phyloP scores from a whole-genome alignment of 2,329 filamentous ascomycete species.

The Clarireedia sp. region DNA sequence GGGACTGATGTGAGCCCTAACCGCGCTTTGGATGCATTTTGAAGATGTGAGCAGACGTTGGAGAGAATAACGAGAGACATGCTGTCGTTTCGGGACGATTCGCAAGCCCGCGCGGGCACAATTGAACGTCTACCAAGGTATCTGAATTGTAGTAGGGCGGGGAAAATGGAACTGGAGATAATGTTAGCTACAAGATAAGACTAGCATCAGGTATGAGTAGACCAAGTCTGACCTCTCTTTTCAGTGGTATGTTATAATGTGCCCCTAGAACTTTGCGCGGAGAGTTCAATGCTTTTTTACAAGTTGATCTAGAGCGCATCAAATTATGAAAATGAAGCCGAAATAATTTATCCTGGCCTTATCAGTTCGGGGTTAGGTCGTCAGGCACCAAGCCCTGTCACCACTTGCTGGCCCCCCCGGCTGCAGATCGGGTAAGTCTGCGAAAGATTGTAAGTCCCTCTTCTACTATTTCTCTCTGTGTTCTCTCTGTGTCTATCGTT shows the following conservation, averaged over 20 bases:
- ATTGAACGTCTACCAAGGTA: slow-evolving; percentile 5
- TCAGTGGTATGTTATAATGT: not conserved
- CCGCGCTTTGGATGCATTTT: slow-evolving; percentile 64
- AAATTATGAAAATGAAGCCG: not conserved
- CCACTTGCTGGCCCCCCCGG: slow-evolving; percentile 2
- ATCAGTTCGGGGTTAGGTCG: slow-evolving; percentile 7
- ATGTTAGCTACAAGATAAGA: not conserved
- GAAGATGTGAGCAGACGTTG: slow-evolving; percentile 64
- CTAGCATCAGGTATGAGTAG: not conserved
- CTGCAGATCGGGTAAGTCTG: not conserved
- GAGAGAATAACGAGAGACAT: slow-evolving; percentile 69
- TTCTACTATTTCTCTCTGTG: not conserved
- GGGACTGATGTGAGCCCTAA: slow-evolving; percentile 63
- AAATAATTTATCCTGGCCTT: slow-evolving; percentile 10
- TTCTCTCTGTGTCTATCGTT: not conserved
- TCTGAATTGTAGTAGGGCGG: not conserved
- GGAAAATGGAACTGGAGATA: not conserved
- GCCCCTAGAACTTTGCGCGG: not conserved
- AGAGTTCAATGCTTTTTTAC: not conserved
- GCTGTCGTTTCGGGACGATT: slow-evolving; percentile 6
- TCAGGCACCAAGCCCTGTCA: not conserved
- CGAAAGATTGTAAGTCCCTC: slow-evolving; percentile 1
- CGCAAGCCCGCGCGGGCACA: slow-evolving; percentile 22
- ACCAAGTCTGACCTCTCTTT: too few species aligned
- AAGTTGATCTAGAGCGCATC: not conserved